Evolutionary conservation across 352 stramenopile species (phyloP), one percentile per base, ranked within the genome.

Genomic region (Globisporangium solare): DNA sequence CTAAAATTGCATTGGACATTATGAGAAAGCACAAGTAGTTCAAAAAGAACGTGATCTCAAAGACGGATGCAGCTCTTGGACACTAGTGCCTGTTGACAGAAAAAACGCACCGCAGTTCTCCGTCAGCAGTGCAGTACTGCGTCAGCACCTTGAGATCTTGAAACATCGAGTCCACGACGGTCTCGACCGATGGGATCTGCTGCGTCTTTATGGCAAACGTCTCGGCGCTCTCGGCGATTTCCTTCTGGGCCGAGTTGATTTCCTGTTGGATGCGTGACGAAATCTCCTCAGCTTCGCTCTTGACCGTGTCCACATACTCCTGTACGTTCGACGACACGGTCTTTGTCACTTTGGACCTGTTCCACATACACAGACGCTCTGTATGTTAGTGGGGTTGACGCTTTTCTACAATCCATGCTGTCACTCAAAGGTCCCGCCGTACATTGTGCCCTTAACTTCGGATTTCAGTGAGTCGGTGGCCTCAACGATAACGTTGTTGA

Each of bases 381-480:
- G 10, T 6, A n/a, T n/a, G n/a, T 15, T 18, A 43, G 17, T 10
- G 10, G 5, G 2, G 5, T 5, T 27, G 24, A 27, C 24, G 24
- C 24, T 27, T 27, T 27, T 5, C 24, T 27, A 27, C 24, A 27
- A 27, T 27, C 24, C 24, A 2, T 27, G 2, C 5, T 27, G n/a
- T 27, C 39, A 6, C 10, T n/a, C 12, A 43, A 18, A n/a, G 1
- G 3, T 18, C 39, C 39, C 17, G 10, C 62, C 78, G 56, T 71
- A 85, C 76, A 87, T 79, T 76, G 81, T 76, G 39, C 76, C 65
- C 51, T 68, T 79, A 18, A 86, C 70, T 18, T 65, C 67, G 20
- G 40, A n/a, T 43, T 83, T 80, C 12, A 87, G 47, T 10, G 68
- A 75, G 15, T 64, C 51, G 37, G 70, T 71, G 2, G 70, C 79